These are phyloP conservation scores for Sporothrix euskadiensis DNA, from an alignment of 2,329 filamentous ascomycete species.

Conservation along the genomic window DNA sequence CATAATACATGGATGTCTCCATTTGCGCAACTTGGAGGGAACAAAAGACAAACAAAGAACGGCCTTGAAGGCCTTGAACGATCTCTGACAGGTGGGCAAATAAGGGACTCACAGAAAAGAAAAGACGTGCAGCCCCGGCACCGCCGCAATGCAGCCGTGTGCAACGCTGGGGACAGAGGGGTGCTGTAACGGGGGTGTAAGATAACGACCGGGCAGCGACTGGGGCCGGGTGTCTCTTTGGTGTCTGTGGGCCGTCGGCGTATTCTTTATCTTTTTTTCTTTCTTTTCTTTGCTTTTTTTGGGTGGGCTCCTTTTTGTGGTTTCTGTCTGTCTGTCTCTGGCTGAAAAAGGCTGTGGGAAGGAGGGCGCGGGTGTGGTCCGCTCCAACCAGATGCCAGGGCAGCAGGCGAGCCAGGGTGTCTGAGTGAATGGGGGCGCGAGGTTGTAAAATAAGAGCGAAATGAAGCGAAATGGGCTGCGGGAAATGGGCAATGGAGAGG, in stretches of 20 bases:
- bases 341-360: not conserved
- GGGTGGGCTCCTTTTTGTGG: too few relatives aligned
- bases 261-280: not conserved
- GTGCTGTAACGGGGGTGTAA: conserved; percentile 13
- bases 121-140: conserved; percentile 17
- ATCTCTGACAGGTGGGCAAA: conserved; percentile 6
- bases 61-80: not conserved
- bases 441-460: not conserved
- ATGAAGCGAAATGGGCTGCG: not conserved
- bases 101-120: conserved; percentile 5
- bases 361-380: conserved; percentile 15
- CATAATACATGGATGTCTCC: not conserved
- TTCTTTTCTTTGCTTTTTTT: too few relatives aligned
- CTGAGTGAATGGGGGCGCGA: not conserved
- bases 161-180: conserved; percentile 10
- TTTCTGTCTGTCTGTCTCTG: not conserved
- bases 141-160: conserved; percentile 13
- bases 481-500: not conserved
- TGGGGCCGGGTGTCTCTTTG: not conserved
- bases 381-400: conserved; percentile 19
- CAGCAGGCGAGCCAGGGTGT: conserved; percentile 2
- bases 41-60: not conserved
- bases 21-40: not conserved
- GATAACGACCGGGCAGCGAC: not conserved
- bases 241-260: not conserved